These are phyloP conservation scores for Delphinella strobiligena DNA, from an alignment of 2,329 filamentous ascomycete species.

Conservation along the genomic window DNA sequence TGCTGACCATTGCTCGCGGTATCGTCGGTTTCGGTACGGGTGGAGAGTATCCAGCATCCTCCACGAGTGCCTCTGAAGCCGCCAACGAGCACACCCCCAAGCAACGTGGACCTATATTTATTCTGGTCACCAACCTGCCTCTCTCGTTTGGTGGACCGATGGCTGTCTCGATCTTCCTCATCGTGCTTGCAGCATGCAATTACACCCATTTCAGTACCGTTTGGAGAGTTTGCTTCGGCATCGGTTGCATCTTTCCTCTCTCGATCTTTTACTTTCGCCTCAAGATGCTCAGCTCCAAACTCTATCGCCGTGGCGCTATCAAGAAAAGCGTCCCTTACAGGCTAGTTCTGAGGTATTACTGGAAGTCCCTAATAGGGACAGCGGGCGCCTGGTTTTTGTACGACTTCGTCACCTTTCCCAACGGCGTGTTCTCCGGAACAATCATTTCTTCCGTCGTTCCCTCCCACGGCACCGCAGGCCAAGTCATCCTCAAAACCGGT, in stretches of 20 bases:
- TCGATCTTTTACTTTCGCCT: slow-evolving; percentile 46
- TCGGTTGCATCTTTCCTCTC: slow-evolving; percentile 38
- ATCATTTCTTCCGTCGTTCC: slow-evolving; percentile 24
- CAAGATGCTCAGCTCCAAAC: slow-evolving; percentile 40
- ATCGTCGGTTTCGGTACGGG: slow-evolving; percentile 36
- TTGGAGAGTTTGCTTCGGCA: slow-evolving; percentile 39
- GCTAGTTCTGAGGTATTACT: slow-evolving; percentile 42
- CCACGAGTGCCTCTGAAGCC: slow-evolving; percentile 35
- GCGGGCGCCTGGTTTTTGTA: slow-evolving; percentile 46
- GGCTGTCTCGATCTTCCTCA: slow-evolving; percentile 21
- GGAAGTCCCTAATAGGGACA: slow-evolving; percentile 41
- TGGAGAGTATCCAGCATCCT: slow-evolving; percentile 38
- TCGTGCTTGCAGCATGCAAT: slow-evolving; percentile 22
- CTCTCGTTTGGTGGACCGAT: slow-evolving; percentile 15
- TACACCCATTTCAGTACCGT: slow-evolving; percentile 30
- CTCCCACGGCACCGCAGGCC: background rate
- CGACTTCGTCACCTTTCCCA: slow-evolving; percentile 37
- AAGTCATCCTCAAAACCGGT: background rate
- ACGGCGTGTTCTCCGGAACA: slow-evolving; percentile 34
- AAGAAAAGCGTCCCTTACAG: slow-evolving; percentile 39
- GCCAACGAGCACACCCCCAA: slow-evolving; percentile 33
- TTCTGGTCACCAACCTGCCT: slow-evolving; percentile 16
- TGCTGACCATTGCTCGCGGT: slow-evolving; percentile 38
- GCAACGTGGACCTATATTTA: slow-evolving; percentile 17
- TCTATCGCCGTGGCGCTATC: slow-evolving; percentile 42